Evolutionary conservation across 306 rosid species (phyloP), one percentile per base, ranked within the genome.

Genomic region (Gleditsia sinensis): DNA sequence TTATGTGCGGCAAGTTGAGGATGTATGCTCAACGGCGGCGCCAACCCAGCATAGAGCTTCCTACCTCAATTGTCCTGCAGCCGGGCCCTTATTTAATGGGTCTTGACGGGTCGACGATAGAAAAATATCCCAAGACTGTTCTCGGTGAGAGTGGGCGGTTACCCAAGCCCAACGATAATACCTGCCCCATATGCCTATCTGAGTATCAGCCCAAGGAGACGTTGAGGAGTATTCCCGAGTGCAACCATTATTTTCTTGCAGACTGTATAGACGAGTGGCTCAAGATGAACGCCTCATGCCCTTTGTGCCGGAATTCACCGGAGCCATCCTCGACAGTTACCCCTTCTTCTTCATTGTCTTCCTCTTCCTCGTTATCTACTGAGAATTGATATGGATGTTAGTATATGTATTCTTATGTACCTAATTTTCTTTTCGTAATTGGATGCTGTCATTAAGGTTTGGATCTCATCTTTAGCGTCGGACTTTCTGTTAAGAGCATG

Each of bases 231-330:
- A 90, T 93, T 53, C 97, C 95, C 0, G 83, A 84, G 10, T 93
- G 97, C 46, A 80, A 67, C 30, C 98, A 88, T 45, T 86, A 87
- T 68, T 93, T 88, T 74, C 97, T 90, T 67, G 87, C 72, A 14
- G 54, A 46, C 5, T 90, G 95, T 58, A 67, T 90, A 7, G 96
- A 93, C 24, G 89, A 82, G 17, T 93, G 97, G 98, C 93, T 90
- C 20, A 87, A 72, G 75, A 67, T 87, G 84, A 91, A 84, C 20
- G 86, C 88, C 21, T 77, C 98, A 0, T 93, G 97, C 21, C 97
- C 98, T 2, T 28, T 93, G 0, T 93, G 98, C 23, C 69, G 97
- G 12, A 90, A 80, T 49, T 82, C 90, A 3, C 93, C 92, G 0
- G 76, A 81, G 1, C 72, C 55, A 1, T 80, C 83, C 4, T 63